These are phyloP conservation scores for Arthrocladium fulminans DNA, from an alignment of 2,329 filamentous ascomycete genomes.

Conservation along the genomic window DNA sequence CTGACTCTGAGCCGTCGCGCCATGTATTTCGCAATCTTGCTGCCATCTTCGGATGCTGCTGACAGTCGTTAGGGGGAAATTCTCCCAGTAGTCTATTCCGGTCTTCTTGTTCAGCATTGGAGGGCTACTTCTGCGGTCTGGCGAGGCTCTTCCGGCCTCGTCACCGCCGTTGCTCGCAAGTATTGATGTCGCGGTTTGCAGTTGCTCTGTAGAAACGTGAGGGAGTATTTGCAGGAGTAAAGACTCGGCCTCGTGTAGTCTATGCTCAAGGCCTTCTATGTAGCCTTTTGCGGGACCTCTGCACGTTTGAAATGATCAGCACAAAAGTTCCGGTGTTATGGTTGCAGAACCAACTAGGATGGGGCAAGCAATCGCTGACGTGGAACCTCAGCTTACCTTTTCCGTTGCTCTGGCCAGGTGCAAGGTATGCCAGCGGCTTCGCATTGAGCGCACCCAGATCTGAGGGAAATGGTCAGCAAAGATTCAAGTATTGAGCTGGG, in stretches of 20 bases:
- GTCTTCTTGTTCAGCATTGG: slow-evolving; percentile 24
- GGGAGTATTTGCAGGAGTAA: slow-evolving; percentile 32
- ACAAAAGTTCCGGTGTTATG: too few species aligned
- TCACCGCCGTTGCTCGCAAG: slow-evolving; percentile 1
- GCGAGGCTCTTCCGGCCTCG: slow-evolving; percentile 14
- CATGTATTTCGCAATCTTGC: slow-evolving; percentile 22
- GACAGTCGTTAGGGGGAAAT: slow-evolving; percentile 29
- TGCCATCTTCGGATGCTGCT: slow-evolving; percentile 32
- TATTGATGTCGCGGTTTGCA: slow-evolving; percentile 24
- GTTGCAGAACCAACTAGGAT: neutral
- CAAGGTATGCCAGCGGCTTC: slow-evolving; percentile 28
- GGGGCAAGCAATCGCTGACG: neutral
- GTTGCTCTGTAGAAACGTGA: slow-evolving; percentile 27
- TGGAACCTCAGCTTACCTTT: slow-evolving; percentile 25
- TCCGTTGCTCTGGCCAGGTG: slow-evolving; percentile 32
- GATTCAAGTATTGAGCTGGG: too few species aligned
- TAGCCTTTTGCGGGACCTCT: slow-evolving; percentile 42
- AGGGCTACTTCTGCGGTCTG: slow-evolving; percentile 13
- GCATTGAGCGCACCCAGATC: slow-evolving; percentile 30
- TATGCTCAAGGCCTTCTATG: slow-evolving; percentile 36
- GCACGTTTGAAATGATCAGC: slow-evolving; percentile 2
- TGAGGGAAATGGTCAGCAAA: slow-evolving; percentile 2
- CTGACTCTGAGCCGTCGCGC: neutral
- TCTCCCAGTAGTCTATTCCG: slow-evolving; percentile 32
- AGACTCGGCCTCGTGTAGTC: slow-evolving; percentile 35